phyloP scores from a whole-genome alignment of 208 protist species.

The Wallacemonas rigidus region DNA sequence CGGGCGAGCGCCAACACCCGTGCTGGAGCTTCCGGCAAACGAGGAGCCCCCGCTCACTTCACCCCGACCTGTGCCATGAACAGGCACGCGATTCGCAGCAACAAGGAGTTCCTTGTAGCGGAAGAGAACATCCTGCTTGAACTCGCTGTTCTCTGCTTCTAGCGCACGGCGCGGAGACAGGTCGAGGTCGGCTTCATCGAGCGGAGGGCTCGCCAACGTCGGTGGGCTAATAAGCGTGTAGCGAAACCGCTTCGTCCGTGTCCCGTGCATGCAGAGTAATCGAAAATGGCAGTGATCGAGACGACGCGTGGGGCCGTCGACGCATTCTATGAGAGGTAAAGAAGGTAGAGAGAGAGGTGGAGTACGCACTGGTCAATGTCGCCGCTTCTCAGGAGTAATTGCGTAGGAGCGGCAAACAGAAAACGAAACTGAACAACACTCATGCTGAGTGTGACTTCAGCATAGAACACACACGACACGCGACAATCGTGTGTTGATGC shows the following conservation, averaged over 20 bases:
- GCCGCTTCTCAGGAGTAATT: no score
- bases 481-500: not conserved
- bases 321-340: slow-evolving; percentile 2
- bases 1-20: not conserved
- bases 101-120: slow-evolving; percentile 23
- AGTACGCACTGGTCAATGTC: not conserved
- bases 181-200: slow-evolving; percentile 9
- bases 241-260: not conserved
- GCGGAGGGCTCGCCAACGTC: slow-evolving; percentile 3
- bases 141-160: slow-evolving; percentile 14
- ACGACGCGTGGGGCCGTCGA: not conserved
- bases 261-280: not conserved
- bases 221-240: slow-evolving; percentile 15
- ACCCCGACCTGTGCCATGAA: not conserved
- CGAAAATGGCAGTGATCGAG: not conserved
- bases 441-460: no score
- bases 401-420: not conserved
- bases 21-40: slow-evolving; percentile 1
- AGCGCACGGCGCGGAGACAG: slow-evolving; percentile 13
- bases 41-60: slow-evolving; percentile 5
- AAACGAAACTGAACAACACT: not conserved
- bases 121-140: slow-evolving; percentile 11
- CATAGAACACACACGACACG: slow-evolving; percentile 14
- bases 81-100: slow-evolving; percentile 4
- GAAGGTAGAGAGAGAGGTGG: not conserved